Evolutionary conservation across 2,329 filamentous ascomycete genomes (phyloP), one percentile per base, ranked within the genome.

Genomic region (Cryphonectria japonica): DNA sequence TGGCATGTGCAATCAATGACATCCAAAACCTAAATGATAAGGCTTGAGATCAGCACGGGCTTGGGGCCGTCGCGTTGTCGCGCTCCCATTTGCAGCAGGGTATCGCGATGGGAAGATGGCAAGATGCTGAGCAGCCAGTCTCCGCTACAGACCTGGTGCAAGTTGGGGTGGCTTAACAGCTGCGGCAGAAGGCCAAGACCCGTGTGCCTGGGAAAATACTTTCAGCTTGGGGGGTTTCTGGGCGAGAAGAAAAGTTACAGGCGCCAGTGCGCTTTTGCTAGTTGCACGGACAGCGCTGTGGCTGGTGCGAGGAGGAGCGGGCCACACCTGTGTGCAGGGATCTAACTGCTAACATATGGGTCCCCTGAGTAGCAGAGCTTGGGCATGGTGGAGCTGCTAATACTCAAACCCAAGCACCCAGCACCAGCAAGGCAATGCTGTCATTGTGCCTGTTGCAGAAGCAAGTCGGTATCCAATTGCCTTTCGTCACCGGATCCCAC

Each of bases 401-500:
- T 6, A n/a, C 46, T 39, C 8, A n/a, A n/a, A 19, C 32, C 29
- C 52, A 54, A 70, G 59, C 50, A 32, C 19, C 19, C 63, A 66
- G 63, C 41, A 50, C 63, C 41, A 37, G 19, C 19, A n/a, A 29
- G 19, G 14, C 66, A 60, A 71, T 71, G 69, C 61, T 71, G 69
- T 71, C 69, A 71, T 69, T 52, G 63, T 65, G 19, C 41, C 63
- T 50, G 63, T n/a, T 50, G 32, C 41, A 65, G 63, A 65, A 50
- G 63, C 43, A 65, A 32, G 11, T 43, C 26, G n/a, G 22, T 32
- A 26, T 43, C 41, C 63, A 50, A 65, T 66, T 50, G 43, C 62
- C 34, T 62, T 43, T 66, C 59, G 70, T 66, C 37, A 61, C 61
- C 67, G 64, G 69, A 73, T 70, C 75, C 76, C 74, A 77, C 75